Evolutionary conservation across 2,329 filamentous ascomycete species (phyloP).

Genomic region (Pseudocercospora ulei): DNA sequence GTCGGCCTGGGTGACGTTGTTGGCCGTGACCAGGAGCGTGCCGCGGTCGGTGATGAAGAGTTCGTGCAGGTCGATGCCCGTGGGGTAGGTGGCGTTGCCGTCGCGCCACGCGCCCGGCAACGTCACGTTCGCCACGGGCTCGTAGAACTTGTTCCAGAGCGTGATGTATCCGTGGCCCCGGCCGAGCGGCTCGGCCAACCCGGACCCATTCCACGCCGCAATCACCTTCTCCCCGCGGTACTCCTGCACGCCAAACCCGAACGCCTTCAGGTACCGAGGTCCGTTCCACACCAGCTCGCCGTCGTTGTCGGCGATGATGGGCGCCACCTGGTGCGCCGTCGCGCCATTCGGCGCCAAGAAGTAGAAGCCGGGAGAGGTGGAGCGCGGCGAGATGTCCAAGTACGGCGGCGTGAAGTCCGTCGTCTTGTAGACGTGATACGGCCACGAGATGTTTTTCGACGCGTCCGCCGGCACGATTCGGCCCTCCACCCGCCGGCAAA

Average conservation of each 20-base stretch:
- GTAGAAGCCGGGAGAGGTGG: conserved; percentile 13
- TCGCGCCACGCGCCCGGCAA: conserved; percentile 18
- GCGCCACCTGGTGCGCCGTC: conserved; percentile 16
- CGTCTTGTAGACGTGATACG: conserved; percentile 16
- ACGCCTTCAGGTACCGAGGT: conserved; percentile 9
- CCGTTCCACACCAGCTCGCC: conserved; percentile 23
- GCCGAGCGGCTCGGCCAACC: conserved; percentile 20
- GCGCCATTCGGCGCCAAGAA: conserved; percentile 22
- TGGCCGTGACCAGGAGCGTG: conserved; percentile 30
- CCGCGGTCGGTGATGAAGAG: conserved; percentile 30
- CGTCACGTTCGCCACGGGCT: conserved; percentile 17
- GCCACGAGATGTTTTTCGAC: conserved; percentile 17
- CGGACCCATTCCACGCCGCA: conserved; percentile 20
- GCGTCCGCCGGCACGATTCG: conserved; percentile 11
- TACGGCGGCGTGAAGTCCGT: conserved; percentile 16
- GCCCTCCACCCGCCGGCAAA: background rate
- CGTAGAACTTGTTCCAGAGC: conserved; percentile 19
- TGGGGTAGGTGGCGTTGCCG: conserved; percentile 11
- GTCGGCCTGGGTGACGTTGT: conserved; percentile 29
- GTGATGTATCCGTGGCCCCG: conserved; percentile 18
- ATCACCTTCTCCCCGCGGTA: conserved; percentile 19
- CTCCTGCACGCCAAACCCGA: conserved; percentile 19
- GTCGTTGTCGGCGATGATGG: conserved; percentile 15
- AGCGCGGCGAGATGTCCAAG: conserved; percentile 7
- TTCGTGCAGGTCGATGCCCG: conserved; percentile 33